phyloP scores from a whole-genome alignment of 345 rosid genomes.

The Bretschneidera sinensis region DNA sequence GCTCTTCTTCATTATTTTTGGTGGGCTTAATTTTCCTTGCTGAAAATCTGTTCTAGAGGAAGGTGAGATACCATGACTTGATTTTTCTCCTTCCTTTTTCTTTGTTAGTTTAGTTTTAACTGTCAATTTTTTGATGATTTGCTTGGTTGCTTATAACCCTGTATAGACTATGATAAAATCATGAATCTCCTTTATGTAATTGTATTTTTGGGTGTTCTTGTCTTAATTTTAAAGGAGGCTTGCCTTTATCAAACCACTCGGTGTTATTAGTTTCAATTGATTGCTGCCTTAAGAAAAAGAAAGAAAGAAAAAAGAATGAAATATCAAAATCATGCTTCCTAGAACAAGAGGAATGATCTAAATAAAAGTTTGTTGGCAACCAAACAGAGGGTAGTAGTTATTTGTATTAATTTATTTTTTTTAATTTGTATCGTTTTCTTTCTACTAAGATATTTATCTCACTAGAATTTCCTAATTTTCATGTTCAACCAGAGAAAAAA shows the following conservation, averaged over 20 bases:
- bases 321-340: no score
- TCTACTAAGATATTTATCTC: background rate
- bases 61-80: background rate
- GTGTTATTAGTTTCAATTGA: background rate
- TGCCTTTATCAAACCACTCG: background rate
- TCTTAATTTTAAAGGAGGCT: background rate
- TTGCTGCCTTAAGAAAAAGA: no score
- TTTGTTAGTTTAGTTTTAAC: no score
- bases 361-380: no score
- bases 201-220: background rate
- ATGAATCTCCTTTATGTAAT: no score
- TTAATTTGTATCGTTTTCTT: background rate
- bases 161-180: background rate
- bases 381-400: background rate
- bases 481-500: slow-evolving; percentile 14
- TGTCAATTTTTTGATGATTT: background rate
- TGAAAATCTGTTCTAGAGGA: background rate
- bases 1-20: background rate
- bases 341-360: background rate
- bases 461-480: slow-evolving; percentile 8
- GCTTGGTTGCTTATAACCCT: background rate
- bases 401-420: slow-evolving; percentile 1
- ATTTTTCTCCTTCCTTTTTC: background rate
- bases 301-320: no score
- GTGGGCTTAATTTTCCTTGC: background rate